Percentiles rank a stretch among this genome's conserved stretches.
phyloP scores from a whole-genome alignment of 139 green algal species.

The Tetraselmis chui region DNA sequence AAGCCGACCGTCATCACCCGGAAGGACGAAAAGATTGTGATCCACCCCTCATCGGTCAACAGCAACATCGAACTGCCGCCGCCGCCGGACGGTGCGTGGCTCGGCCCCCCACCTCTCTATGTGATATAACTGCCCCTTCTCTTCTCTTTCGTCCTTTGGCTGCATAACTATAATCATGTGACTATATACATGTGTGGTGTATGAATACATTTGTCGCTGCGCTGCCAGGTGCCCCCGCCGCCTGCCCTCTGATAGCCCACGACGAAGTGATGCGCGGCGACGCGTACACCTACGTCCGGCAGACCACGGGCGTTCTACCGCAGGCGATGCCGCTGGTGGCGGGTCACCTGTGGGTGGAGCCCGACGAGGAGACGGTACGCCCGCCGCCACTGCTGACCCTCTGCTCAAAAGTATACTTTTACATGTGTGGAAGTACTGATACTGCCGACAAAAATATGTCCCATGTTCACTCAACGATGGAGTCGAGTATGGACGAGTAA shows the following conservation, averaged over 20 bases:
- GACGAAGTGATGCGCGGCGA: neutral
- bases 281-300: neutral
- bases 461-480: too few relatives aligned
- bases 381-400: too few relatives aligned
- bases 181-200: too few relatives aligned
- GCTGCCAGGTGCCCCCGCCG: neutral
- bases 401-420: too few relatives aligned
- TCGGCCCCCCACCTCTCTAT: too few relatives aligned
- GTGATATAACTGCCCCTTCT: too few relatives aligned
- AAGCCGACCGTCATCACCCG: slow-evolving; percentile 29
- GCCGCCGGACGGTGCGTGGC: neutral
- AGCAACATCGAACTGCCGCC: slow-evolving; percentile 6
- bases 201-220: too few relatives aligned
- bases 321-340: neutral
- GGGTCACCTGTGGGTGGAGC: neutral
- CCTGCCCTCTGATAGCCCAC: neutral
- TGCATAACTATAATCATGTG: too few relatives aligned
- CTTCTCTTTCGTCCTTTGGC: too few relatives aligned
- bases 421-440: too few relatives aligned
- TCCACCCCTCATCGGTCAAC: slow-evolving; percentile 32
- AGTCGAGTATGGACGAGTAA: too few relatives aligned
- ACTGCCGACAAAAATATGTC: too few relatives aligned
- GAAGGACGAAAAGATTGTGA: slow-evolving; percentile 27
- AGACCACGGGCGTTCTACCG: neutral
- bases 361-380: neutral